A percentile compares a stretch with the other conserved stretches of the same genome.
These are phyloP conservation scores for Acacia confusa DNA, from an alignment of 306 rosid genomes.

Conservation along the genomic window DNA sequence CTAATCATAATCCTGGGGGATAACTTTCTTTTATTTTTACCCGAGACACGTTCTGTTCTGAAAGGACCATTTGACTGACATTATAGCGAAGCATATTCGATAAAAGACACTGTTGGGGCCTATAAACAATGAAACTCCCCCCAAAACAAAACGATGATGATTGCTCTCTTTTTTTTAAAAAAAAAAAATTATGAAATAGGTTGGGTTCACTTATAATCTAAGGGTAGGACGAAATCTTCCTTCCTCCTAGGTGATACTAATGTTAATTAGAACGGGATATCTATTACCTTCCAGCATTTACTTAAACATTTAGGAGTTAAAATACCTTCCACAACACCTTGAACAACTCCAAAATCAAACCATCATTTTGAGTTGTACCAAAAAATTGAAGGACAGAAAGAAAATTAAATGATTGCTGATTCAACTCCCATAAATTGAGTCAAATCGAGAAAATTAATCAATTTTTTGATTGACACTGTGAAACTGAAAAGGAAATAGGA, in stretches of 20 bases:
- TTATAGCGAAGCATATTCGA: not conserved
- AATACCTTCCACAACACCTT: too few species aligned
- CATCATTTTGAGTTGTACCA: too few species aligned
- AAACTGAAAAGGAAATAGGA: not conserved
- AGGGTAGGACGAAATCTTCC: too few species aligned
- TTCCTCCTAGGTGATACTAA: too few species aligned
- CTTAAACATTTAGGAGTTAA: too few species aligned
- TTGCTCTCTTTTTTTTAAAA: too few species aligned
- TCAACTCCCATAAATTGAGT: not conserved
- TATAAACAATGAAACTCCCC: not conserved
- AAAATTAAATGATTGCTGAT: not conserved
- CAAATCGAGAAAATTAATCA: not conserved
- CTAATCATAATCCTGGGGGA: not conserved
- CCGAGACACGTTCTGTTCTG: conserved; percentile 1
- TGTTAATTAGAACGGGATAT: too few species aligned
- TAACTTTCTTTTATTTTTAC: not conserved
- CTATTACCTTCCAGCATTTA: too few species aligned
- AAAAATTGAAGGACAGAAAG: too few species aligned
- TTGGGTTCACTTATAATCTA: too few species aligned
- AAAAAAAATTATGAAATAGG: too few species aligned
- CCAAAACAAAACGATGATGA: not conserved
- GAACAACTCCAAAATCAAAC: too few species aligned
- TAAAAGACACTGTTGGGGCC: not conserved
- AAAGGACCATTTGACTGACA: conserved; percentile 16
- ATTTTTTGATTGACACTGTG: not conserved